A percentile compares a stretch with the other conserved stretches of the same genome.
These are phyloP conservation scores for Suhomyces terraborum DNA, from an alignment of 1,139 yeast genomes.

Conservation along the genomic window DNA sequence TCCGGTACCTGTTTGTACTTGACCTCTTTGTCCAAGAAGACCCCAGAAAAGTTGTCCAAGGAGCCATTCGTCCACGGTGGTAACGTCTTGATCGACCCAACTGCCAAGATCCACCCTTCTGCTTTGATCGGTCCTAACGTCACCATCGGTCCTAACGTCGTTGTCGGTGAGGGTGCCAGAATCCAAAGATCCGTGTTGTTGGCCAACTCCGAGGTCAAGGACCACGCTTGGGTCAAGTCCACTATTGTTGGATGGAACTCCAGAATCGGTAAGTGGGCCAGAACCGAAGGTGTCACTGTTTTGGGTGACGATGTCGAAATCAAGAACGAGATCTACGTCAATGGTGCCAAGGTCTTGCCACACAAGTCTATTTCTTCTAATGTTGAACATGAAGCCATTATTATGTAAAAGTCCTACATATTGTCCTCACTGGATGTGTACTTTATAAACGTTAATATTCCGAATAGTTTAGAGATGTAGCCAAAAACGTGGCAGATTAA, in stretches of 20 bases:
- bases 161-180: slow-evolving; percentile 98
- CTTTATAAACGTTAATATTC: slow-evolving; percentile 6
- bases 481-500: too few relatives aligned
- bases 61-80: slow-evolving; percentile 84
- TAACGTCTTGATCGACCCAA: slow-evolving; percentile 90
- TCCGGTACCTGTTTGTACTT: slow-evolving; percentile 95
- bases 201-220: slow-evolving; percentile 88
- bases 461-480: not conserved
- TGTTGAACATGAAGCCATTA: slow-evolving; percentile 96
- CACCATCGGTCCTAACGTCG: slow-evolving; percentile 95
- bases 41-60: slow-evolving; percentile 66
- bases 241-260: slow-evolving; percentile 99
- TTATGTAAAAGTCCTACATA: slow-evolving; percentile 59
- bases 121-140: slow-evolving; percentile 99
- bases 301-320: slow-evolving; percentile 99
- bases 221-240: slow-evolving; percentile 97
- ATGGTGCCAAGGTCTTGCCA: slow-evolving; percentile 98
- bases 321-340: slow-evolving; percentile 97
- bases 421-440: slow-evolving; percentile 7
- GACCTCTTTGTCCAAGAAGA: slow-evolving; percentile 79
- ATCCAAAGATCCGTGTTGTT: slow-evolving; percentile 92
- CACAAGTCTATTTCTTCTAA: slow-evolving; percentile 96
- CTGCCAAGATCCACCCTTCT: slow-evolving; percentile 89
- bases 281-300: slow-evolving; percentile 97
- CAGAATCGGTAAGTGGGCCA: slow-evolving; percentile 98